These are phyloP conservation scores for Ocimum tenuiflorum DNA, from an alignment of 257 asterid species.

Conservation along the genomic window DNA sequence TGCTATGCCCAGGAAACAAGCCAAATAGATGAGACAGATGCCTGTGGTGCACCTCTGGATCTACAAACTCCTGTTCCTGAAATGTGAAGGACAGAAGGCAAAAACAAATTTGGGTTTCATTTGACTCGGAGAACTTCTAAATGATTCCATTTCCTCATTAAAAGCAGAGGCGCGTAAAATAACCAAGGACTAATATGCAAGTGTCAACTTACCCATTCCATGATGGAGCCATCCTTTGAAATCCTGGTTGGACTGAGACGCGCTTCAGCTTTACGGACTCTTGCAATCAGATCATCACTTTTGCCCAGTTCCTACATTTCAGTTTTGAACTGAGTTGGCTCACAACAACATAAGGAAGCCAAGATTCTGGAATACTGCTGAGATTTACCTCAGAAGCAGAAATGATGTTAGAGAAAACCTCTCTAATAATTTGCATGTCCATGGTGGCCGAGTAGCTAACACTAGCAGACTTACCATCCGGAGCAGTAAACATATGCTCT, in stretches of 20 bases:
- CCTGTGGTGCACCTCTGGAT: slow-evolving; percentile 67
- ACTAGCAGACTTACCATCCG: slow-evolving; percentile 59
- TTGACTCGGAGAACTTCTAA: neutral
- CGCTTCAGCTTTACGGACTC: slow-evolving; percentile 53
- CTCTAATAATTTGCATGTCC: slow-evolving; percentile 66
- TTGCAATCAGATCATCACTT: slow-evolving; percentile 38
- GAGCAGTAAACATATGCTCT: slow-evolving; percentile 65
- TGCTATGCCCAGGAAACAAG: slow-evolving; percentile 64
- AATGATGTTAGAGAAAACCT: slow-evolving; percentile 49
- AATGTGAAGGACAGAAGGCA: neutral
- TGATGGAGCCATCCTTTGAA: slow-evolving; percentile 62
- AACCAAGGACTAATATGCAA: neutral
- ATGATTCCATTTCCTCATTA: neutral
- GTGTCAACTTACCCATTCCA: slow-evolving; percentile 68
- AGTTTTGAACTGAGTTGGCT: neutral
- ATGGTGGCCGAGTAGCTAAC: slow-evolving; percentile 75
- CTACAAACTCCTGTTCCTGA: slow-evolving; percentile 64
- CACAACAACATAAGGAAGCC: neutral
- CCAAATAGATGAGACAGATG: slow-evolving; percentile 79
- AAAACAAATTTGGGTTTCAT: neutral
- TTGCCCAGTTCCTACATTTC: slow-evolving; percentile 52
- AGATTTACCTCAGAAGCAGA: slow-evolving; percentile 65
- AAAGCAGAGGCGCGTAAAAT: neutral
- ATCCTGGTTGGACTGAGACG: slow-evolving; percentile 53
- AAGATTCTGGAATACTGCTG: neutral